phyloP scores from a whole-genome alignment of 805 yeast genomes.

The Lachancea mirantina region DNA sequence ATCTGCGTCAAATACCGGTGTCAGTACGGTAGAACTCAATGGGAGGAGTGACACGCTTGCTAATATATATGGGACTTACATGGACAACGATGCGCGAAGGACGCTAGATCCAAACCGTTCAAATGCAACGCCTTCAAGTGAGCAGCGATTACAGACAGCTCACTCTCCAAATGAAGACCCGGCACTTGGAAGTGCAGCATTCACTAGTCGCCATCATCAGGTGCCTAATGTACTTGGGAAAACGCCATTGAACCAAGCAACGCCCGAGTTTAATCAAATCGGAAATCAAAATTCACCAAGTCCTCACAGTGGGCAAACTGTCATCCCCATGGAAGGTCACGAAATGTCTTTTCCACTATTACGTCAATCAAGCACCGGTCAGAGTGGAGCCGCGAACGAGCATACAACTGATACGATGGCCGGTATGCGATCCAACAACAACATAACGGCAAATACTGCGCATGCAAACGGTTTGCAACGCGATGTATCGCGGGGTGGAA shows the following conservation, averaged over 20 bases:
- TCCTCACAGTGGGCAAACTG: no score
- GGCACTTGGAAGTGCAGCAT: slow-evolving; percentile 13
- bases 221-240: slow-evolving; percentile 20
- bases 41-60: slow-evolving; percentile 2
- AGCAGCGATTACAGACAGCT: background rate
- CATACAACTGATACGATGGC: no score
- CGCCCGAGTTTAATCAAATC: background rate
- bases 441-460: no score
- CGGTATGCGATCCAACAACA: no score
- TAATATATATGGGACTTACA: slow-evolving; percentile 6
- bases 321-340: no score
- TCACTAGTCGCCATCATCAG: slow-evolving; percentile 10
- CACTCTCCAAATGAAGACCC: slow-evolving; percentile 3
- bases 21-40: background rate
- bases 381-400: no score
- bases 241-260: slow-evolving; percentile 13
- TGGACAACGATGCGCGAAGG: slow-evolving; percentile 5
- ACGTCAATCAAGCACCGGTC: no score
- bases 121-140: slow-evolving; percentile 5
- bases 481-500: no score
- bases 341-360: no score
- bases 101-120: slow-evolving; percentile 19
- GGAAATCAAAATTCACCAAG: slow-evolving; percentile 5
- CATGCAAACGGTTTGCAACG: no score
- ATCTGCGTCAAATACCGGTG: background rate